Evolutionary conservation across 2,329 filamentous ascomycete species (phyloP), one percentile per base, ranked within the genome.

Genomic region (Trichocomaceae sp.): DNA sequence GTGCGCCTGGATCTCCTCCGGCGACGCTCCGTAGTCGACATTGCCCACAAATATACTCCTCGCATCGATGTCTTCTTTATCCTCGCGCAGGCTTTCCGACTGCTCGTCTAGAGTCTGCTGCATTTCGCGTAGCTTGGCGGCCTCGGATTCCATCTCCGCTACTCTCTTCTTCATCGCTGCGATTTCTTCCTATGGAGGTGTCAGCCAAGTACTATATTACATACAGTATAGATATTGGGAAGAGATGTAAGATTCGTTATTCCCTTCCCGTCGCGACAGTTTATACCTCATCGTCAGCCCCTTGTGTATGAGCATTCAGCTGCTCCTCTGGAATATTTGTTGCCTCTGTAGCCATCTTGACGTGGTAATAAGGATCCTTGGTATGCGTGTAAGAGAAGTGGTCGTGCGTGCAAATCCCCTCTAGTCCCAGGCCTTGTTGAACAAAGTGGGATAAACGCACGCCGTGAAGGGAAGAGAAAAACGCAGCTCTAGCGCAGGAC

Each of bases 11-110:
- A 99, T 93, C 77, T 99, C 93, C 75, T 99, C 93, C 2, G 93
- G 93, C 26, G 90, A 95, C 20, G 92, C 91, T 59, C 89, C 91
- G 73, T 99, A 99, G 75, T 99, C 93, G 62, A 99, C 93, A 65
- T 99, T 99, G 63, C 93, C 93, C 45, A 99, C 93, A 71, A 99
- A 99, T 73, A 99, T 90, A 75, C 90, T 96, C 66, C 93, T 86
- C 62, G 86, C 86, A 74, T 99, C 93, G 57, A 99, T 85, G 63
- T 96, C 95, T 71, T 96, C 91, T 74, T 95, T 95, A 76, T 91
- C 90, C 69, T 97, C 93, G 61, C 87, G 83, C 58, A 93, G 79
- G 63, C 88, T 88, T 61, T 90, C 85, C 59, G 84, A 85, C 66
- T 93, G 87, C 69, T 91, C 85, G 70, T 97, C 92, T 59, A 97